phyloP scores from a whole-genome alignment of 2,329 filamentous ascomycete species.

The Pseudogymnoascus sp. region DNA sequence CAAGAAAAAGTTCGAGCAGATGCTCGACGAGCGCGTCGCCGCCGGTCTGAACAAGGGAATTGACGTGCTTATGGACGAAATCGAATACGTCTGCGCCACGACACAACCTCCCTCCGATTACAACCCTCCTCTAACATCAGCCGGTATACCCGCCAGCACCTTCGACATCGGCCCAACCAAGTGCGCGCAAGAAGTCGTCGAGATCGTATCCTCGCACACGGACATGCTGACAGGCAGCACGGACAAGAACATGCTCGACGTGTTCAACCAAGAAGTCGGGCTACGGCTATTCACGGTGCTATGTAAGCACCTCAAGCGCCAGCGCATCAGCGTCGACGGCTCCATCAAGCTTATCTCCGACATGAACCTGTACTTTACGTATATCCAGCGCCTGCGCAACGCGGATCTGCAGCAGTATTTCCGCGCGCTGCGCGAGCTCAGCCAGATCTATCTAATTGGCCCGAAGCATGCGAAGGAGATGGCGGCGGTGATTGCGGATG shows the following conservation, averaged over 20 bases:
- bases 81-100: slow-evolving; percentile 88
- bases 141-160: slow-evolving; percentile 26
- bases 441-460: slow-evolving; percentile 92
- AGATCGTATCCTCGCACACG: slow-evolving; percentile 81
- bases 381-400: slow-evolving; percentile 74
- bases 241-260: slow-evolving; percentile 95
- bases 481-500: slow-evolving; percentile 88
- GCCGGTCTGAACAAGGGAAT: slow-evolving; percentile 96
- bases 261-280: slow-evolving; percentile 97
- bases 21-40: slow-evolving; percentile 94
- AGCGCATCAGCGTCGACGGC: slow-evolving; percentile 82
- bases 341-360: slow-evolving; percentile 91
- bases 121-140: slow-evolving; percentile 56
- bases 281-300: slow-evolving; percentile 83
- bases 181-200: slow-evolving; percentile 73
- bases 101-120: slow-evolving; percentile 83
- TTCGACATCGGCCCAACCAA: slow-evolving; percentile 65
- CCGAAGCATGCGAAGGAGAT: slow-evolving; percentile 84
- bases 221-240: slow-evolving; percentile 90
- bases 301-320: slow-evolving; percentile 95
- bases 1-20: slow-evolving; percentile 98
- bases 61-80: slow-evolving; percentile 95
- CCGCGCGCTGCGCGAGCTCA: slow-evolving; percentile 80
- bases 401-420: slow-evolving; percentile 83
- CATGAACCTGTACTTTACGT: slow-evolving; percentile 88